Base-by-base conservation (phyloP, 164 flowering plant genomes). In the Nelumbo lutea region DNA sequence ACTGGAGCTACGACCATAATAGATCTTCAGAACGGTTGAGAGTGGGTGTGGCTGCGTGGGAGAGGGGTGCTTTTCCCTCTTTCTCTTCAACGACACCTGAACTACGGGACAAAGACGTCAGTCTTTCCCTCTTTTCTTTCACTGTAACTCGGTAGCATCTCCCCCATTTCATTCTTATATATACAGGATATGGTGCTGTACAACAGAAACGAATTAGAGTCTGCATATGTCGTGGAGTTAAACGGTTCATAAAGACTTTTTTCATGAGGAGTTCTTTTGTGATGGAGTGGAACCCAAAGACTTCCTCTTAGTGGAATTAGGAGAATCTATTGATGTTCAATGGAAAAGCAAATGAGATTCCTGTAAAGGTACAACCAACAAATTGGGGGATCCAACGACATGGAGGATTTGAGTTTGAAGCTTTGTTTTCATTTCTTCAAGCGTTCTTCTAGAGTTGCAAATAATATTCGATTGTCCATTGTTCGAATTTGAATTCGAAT, bases 311-410 rank as follows among this genome's bases (percentile, higher is more conserved):
- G 73, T 85, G 86, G 87, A 89, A 84, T 63, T 85, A 84, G 89
- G 85, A 85, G 39, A 83, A 83, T 74, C 70, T 76, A 0, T 73
- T 72, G 0, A 71, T 71, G 73, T 73, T 72, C 57, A 76, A 75
- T 72, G 59, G 83, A 42, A 80, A 77, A 58, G 62, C 76, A 8
- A 41, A 67, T 67, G 86, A 79, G 65, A 70, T 67, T 60, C 71
- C 83, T 0, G 79, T 70, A 64, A 76, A 78, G 73, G 13, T 70
- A 52, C 79, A 71, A 59, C 45, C 69, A 38, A 57, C 71, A 5
- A 88, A 83, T 56, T 87, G 87, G 85, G 85, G 77, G 53, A 47
- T 71, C 55, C 86, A 75, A n/a, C 82, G 74, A 47, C 83, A 83
- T 4, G 87, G 80, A 65, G 88, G 80, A 57, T 77, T 80, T 11